phyloP scores from a whole-genome alignment of 371 early-diverging fungal species.

The Lichtheimia ornata region DNA sequence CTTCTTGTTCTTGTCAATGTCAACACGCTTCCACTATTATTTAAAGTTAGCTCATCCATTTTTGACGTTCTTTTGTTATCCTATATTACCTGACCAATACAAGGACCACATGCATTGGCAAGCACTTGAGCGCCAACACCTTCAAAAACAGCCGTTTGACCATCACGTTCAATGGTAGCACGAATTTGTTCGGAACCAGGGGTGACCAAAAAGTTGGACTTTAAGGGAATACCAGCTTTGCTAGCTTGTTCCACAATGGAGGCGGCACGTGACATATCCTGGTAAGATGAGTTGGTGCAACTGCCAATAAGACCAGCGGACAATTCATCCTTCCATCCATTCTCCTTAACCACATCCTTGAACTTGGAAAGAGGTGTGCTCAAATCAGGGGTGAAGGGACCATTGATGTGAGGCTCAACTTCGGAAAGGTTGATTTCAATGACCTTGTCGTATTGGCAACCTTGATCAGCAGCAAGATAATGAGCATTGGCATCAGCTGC shows the following conservation, averaged over 20 bases:
- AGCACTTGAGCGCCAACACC: conserved; percentile 85
- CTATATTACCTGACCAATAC: conserved; percentile 77
- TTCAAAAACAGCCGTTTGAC: conserved; percentile 80
- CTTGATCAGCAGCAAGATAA: conserved; percentile 57
- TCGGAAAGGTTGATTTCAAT: conserved; percentile 88
- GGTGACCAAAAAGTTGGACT: conserved; percentile 87
- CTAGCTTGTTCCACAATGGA: conserved; percentile 84
- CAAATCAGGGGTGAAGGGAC: conserved; percentile 96
- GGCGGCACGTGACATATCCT: conserved; percentile 94
- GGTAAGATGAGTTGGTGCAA: conserved; percentile 96
- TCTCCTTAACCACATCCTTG: conserved; percentile 69
- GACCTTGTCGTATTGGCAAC: conserved; percentile 79
- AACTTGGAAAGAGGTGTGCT: conserved; percentile 89
- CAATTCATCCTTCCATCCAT: conserved; percentile 88
- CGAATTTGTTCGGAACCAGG: conserved; percentile 97
- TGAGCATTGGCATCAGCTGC: conserved; percentile 62
- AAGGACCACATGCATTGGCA: conserved; percentile 90
- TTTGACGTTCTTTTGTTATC: not conserved
- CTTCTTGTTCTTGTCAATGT: conserved; percentile 54
- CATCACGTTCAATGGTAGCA: conserved; percentile 95
- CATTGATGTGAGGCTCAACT: conserved; percentile 95
- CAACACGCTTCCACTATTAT: conserved; percentile 87
- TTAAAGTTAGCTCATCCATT: not conserved
- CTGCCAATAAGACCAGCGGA: conserved; percentile 91
- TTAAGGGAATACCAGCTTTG: conserved; percentile 76